Conservation (phyloP, 225 moss, liverwort and hornwort species). For the Rhytidiadelphus loreus region DNA sequence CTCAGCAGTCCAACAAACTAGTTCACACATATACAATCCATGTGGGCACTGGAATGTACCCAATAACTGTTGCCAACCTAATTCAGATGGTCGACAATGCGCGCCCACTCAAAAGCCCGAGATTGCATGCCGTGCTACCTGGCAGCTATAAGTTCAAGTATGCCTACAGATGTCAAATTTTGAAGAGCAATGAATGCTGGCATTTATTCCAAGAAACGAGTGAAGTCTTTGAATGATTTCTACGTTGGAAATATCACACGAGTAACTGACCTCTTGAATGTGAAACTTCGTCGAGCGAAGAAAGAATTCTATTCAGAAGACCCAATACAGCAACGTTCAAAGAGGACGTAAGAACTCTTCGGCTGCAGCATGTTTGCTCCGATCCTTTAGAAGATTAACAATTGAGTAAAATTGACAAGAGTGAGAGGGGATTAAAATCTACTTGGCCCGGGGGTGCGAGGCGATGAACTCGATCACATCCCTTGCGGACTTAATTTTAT, state of each 20-base stretch:
- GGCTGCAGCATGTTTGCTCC: not conserved
- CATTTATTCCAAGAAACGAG: not conserved
- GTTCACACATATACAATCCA: not conserved
- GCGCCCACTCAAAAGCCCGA: not conserved
- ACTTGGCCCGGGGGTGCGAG: constrained; percentile 71
- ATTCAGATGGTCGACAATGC: not conserved
- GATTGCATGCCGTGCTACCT: not conserved
- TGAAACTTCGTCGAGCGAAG: not conserved
- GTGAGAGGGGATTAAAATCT: constrained; percentile 6
- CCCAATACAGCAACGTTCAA: not conserved
- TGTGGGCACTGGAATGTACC: not conserved
- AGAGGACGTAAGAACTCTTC: not conserved
- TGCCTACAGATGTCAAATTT: not conserved
- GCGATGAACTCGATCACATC: constrained; percentile 71
- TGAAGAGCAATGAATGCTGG: not conserved
- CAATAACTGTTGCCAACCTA: not conserved
- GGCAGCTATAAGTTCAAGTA: not conserved
- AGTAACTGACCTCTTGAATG: not conserved
- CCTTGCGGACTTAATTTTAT: constrained; percentile 46
- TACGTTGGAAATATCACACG: not conserved
- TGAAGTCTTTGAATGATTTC: not conserved
- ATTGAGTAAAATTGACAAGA: not conserved
- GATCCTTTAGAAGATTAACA: not conserved
- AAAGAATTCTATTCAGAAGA: not conserved
- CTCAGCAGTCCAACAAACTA: not conserved